phyloP scores from a whole-genome alignment of 768 basidiomycete species.

The Hebeloma cylindrosporum region DNA sequence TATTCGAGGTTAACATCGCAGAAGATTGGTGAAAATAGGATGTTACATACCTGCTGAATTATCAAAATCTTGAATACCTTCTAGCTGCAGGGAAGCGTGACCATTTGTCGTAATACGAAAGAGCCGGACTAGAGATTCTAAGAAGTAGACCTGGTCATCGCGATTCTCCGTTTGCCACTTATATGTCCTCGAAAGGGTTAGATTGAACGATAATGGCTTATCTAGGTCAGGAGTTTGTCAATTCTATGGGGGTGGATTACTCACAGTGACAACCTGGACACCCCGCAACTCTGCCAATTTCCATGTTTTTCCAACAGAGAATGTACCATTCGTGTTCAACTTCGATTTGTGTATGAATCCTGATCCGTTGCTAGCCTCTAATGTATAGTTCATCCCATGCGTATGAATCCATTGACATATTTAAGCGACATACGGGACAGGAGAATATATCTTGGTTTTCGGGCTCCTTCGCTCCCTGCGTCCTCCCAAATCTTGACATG shows the following conservation, averaged over 20 bases:
- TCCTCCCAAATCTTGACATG: conserved; percentile 97
- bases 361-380: conserved; percentile 60
- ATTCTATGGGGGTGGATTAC: conserved; percentile 26
- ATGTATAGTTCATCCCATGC: conserved; percentile 10
- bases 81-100: conserved; percentile 50
- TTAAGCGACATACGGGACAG: conserved; percentile 71
- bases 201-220: conserved; percentile 68
- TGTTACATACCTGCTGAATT: conserved; percentile 19
- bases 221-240: conserved; percentile 11
- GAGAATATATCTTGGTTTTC: conserved; percentile 89
- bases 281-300: conserved; percentile 75
- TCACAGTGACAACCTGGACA: conserved; percentile 74
- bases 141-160: conserved; percentile 71
- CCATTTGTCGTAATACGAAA: conserved; percentile 51
- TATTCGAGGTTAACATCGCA: not conserved
- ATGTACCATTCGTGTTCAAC: conserved; percentile 89
- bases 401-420: not conserved
- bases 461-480: conserved; percentile 60
- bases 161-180: conserved; percentile 82
- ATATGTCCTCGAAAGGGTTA: conserved; percentile 89
- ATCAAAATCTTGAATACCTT: conserved; percentile 49
- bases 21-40: too few relatives aligned
- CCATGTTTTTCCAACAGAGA: conserved; percentile 99
- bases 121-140: conserved; percentile 63
- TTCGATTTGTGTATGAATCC: conserved; percentile 96